Evolutionary conservation across 1,139 yeast genomes (phyloP).

Genomic region (Diutina sp.): DNA sequence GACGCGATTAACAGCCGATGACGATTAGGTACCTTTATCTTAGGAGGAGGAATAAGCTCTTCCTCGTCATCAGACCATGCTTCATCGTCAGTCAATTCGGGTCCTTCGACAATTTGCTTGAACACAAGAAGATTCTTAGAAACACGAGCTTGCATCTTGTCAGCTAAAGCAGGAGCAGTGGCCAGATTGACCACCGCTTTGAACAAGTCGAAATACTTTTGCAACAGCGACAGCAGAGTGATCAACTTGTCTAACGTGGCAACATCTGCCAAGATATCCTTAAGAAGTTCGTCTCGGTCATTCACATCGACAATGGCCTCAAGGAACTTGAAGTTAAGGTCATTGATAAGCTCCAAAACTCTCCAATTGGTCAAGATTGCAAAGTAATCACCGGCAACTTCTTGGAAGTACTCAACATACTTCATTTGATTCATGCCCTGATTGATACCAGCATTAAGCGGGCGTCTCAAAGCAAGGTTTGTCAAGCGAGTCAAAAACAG

Average conservation of each 20-base stretch:
- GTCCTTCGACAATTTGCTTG: not conserved
- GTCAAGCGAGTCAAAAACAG: not conserved
- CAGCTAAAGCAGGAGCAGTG: not conserved
- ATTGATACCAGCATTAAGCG: not conserved
- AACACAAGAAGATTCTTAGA: not conserved
- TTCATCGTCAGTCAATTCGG: slow-evolving; percentile 1
- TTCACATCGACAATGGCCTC: not conserved
- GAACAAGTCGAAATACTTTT: not conserved
- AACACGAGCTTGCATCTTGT: not conserved
- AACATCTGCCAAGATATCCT: not conserved
- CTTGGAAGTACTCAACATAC: not conserved
- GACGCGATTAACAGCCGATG: not conserved
- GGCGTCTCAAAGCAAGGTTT: not conserved
- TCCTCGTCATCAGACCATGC: not conserved
- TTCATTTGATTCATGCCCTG: not conserved
- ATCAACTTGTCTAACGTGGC: not conserved
- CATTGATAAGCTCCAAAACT: not conserved
- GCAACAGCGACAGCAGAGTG: not conserved
- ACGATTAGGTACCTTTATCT: not conserved
- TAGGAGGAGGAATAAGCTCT: not conserved
- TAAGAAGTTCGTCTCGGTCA: not conserved
- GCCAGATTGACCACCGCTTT: not conserved
- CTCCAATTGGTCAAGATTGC: not conserved
- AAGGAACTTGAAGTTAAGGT: not conserved
- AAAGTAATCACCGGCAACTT: not conserved